Conservation (phyloP, 768 basidiomycete species). For the Lactarius pseudohatsudake region DNA sequence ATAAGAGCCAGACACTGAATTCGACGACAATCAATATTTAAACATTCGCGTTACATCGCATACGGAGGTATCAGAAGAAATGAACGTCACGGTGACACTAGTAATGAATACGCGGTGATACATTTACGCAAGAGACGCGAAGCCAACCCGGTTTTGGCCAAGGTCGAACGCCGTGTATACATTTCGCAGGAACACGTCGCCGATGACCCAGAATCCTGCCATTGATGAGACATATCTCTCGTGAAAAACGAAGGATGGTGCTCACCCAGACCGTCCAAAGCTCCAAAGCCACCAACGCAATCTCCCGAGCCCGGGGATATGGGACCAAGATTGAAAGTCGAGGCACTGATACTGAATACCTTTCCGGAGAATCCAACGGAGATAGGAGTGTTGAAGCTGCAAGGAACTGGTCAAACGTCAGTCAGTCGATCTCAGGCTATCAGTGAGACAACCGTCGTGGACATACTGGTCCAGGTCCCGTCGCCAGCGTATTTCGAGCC, state of each 20-base stretch:
- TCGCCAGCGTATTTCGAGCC: background rate
- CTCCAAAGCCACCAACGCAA: background rate
- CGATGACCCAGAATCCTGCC: background rate
- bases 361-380: background rate
- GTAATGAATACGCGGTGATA: background rate
- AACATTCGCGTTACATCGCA: background rate
- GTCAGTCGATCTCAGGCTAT: background rate
- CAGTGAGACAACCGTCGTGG: background rate
- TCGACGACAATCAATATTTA: background rate
- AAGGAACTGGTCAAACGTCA: background rate
- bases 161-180: background rate
- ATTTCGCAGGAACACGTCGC: background rate
- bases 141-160: background rate
- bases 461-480: background rate
- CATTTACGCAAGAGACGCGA: background rate
- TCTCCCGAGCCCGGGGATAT: rapidly evolving
- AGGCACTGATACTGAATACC: background rate
- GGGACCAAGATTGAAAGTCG: background rate
- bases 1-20: background rate
- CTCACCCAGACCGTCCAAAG: background rate
- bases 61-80: background rate
- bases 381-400: no score
- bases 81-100: no score
- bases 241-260: background rate
- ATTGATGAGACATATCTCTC: background rate